Evolutionary conservation across 495 filamentous ascomycete species (phyloP), one percentile per base, ranked within the genome.

Genomic region (Bacidia gigantensis): DNA sequence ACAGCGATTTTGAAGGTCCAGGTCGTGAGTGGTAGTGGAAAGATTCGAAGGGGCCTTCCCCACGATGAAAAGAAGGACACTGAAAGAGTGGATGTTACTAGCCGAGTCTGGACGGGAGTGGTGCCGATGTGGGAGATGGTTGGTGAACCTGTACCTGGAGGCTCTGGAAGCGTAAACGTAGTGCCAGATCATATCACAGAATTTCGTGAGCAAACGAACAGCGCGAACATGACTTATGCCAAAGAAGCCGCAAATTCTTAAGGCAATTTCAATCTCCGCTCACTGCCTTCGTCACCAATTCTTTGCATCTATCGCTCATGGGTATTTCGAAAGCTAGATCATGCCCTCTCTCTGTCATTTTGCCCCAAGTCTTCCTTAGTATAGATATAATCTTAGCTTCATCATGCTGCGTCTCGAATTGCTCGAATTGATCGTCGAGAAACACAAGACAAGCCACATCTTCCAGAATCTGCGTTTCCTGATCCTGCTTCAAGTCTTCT

Each of bases 381-480:
- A 92, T 88, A 11, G 60, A 69, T 11, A 89, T 55, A 42, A 86
- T 76, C 72, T 89, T 89, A 49, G 78, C 82, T 66, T 89, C 85
- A 58, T 74, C 79, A 62, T 75, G 72, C 52, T 69, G 71, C 51
- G 69, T 71, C 70, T 84, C 81, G 65, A 88, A 92, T 44, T 72
- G 73, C 60, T 85, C 86, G 54, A 89, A 80, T 67, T 89, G 84
- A 61, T 87, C 86, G 63, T 89, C 86, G 58, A 92, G 62, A 64
- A 92, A 92, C 29, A 92, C 86, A 42, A 92, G 67, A 65, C 86
- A 92, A 14, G 86, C 86, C 50, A 87, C 84, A 68, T 92, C 86
- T 66, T 92, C 86, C 55, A 92, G 65, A 5, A 76, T 70, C 72
- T 87, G 83, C 53, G 76, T 76, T 62, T 88, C 84, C 29, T 70